Percentiles rank a stretch among this genome's conserved stretches.
These are phyloP conservation scores for Cyclocybe cylindracea DNA, from an alignment of 768 basidiomycete genomes.

Conservation along the genomic window DNA sequence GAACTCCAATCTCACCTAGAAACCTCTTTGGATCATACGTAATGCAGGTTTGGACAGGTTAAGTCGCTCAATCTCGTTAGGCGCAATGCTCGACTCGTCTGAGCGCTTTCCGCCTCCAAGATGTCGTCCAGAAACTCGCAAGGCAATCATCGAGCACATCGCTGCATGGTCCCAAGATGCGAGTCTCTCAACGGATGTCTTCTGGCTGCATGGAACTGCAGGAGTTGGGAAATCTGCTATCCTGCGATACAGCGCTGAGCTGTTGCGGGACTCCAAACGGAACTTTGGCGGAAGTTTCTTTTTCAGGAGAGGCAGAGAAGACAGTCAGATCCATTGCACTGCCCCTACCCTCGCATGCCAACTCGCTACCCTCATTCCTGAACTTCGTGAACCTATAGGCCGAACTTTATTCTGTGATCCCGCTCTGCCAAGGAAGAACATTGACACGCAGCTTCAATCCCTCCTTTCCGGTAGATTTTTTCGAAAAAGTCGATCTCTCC, in stretches of 20 bases:
- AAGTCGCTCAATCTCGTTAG: not conserved
- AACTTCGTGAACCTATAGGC: constrained; percentile 1
- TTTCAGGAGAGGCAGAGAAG: constrained; percentile 10
- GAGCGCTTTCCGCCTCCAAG: constrained; percentile 8
- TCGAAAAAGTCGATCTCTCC: not conserved
- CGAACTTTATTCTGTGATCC: constrained; percentile 8
- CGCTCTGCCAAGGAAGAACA: constrained; percentile 8
- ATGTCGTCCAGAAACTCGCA: constrained; percentile 18
- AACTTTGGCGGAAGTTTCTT: constrained; percentile 10
- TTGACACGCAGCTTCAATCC: constrained; percentile 6
- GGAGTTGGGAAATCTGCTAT: constrained; percentile 23
- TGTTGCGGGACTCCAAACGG: not conserved
- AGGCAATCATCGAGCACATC: constrained; percentile 6
- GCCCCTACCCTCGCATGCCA: constrained; percentile 22
- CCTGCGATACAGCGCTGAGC: constrained; percentile 10
- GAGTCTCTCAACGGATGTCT: not conserved
- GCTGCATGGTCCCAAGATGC: constrained; percentile 10
- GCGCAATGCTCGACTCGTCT: constrained; percentile 9
- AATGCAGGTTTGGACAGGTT: no score
- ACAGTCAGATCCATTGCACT: not conserved
- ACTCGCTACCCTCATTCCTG: constrained; percentile 12
- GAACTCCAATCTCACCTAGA: no score
- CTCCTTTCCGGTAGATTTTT: constrained; percentile 1
- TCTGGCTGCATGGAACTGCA: constrained; percentile 21
- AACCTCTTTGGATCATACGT: no score